These are phyloP conservation scores for Stagonosporopsis cucurbitacearum DNA, from an alignment of 2,329 filamentous ascomycete genomes.

Conservation along the genomic window DNA sequence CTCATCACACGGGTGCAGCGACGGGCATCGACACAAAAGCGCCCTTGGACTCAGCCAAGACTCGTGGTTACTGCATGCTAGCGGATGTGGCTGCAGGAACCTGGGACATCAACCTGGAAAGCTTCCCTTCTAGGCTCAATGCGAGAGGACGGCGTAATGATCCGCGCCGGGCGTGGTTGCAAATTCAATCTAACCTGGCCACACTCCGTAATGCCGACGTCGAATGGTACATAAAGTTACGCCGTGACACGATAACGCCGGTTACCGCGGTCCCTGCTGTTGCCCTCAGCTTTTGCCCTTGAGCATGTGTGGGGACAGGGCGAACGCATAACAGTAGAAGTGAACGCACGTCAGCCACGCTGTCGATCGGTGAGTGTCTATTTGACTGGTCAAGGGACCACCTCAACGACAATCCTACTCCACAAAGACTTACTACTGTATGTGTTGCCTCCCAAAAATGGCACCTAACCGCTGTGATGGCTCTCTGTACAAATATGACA, in stretches of 20 bases:
- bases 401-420: background rate
- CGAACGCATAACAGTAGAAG: background rate
- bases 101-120: conserved; percentile 6
- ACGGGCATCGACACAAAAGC: conserved; percentile 19
- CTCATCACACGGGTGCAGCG: conserved; percentile 21
- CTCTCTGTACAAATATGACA: too few relatives aligned
- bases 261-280: background rate
- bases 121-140: conserved; percentile 12
- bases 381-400: too few relatives aligned
- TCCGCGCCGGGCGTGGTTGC: conserved; percentile 10
- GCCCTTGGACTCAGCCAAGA: conserved; percentile 19
- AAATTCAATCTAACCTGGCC: conserved; percentile 9
- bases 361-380: background rate
- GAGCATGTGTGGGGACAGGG: background rate
- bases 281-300: background rate
- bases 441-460: background rate
- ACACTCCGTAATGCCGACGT: background rate
- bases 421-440: background rate
- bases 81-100: conserved; percentile 28
- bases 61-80: conserved; percentile 22
- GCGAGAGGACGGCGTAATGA: conserved; percentile 11
- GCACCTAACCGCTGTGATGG: background rate
- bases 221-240: background rate
- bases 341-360: background rate
- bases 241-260: conserved; percentile 1